A percentile compares a stretch with the other conserved stretches of the same genome.
These are phyloP conservation scores for Kwoniella heveanensis DNA, from an alignment of 768 basidiomycete species.

Conservation along the genomic window DNA sequence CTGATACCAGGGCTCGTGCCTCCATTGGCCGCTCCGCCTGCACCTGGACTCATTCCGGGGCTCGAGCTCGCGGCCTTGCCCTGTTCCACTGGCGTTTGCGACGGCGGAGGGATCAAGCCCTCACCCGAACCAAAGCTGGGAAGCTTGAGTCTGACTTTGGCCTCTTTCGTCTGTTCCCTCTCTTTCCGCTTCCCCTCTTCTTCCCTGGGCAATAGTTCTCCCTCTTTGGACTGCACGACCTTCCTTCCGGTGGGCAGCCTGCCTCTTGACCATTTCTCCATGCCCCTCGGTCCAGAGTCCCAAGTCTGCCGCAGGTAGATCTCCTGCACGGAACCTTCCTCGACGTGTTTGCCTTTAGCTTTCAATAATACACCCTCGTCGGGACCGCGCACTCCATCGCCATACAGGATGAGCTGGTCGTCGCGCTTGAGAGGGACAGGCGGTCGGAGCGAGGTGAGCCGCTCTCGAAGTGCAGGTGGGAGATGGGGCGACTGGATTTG, in stretches of 20 bases:
- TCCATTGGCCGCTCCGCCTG: background rate
- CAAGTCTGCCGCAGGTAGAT: constrained; percentile 36
- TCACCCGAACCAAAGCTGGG: constrained; percentile 8
- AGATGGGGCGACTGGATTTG: constrained; percentile 42
- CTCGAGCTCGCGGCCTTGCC: background rate
- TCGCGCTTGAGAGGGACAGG: constrained; percentile 31
- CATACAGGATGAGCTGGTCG: constrained; percentile 36
- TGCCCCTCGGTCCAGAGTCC: constrained; percentile 39
- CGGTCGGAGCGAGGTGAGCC: constrained; percentile 41
- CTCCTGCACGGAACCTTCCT: constrained; percentile 12
- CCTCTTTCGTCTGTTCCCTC: constrained; percentile 7
- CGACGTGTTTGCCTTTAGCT: constrained; percentile 36
- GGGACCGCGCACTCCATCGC: constrained; percentile 40
- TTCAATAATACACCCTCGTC: constrained; percentile 29
- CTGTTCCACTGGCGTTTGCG: background rate
- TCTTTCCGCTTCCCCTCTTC: constrained; percentile 6
- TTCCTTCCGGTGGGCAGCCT: constrained; percentile 42
- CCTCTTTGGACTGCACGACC: constrained; percentile 33
- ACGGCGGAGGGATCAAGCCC: background rate
- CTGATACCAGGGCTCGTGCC: background rate
- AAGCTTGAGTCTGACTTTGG: constrained; percentile 15
- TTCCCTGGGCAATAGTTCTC: constrained; percentile 34
- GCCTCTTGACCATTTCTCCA: constrained; percentile 34
- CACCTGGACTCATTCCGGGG: background rate
- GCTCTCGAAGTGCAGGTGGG: constrained; percentile 33